Conservation (phyloP, 1,284 basidiomycete genomes). For the Papiliotrema flavescens region DNA sequence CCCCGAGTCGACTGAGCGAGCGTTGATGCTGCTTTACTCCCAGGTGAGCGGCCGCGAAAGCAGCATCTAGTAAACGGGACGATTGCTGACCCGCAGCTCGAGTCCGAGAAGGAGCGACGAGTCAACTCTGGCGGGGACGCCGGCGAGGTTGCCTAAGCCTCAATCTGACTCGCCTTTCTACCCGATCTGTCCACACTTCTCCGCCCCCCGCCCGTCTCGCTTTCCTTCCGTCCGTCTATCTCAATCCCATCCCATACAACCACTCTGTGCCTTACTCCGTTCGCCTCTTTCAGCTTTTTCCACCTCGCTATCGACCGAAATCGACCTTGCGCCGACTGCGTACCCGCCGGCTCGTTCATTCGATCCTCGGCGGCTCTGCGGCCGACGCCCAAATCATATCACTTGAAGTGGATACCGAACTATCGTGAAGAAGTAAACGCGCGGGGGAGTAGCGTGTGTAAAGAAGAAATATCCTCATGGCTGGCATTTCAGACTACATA, state of each 20-base stretch:
- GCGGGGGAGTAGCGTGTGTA: too few relatives aligned
- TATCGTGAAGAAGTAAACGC: too few relatives aligned
- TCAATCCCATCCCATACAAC: not conserved
- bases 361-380: too few relatives aligned
- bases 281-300: not conserved
- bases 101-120: slow-evolving; percentile 25
- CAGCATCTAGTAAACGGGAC: too few relatives aligned
- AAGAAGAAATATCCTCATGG: not conserved
- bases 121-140: slow-evolving; percentile 3
- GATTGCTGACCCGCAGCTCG: slow-evolving; percentile 13
- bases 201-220: slow-evolving; percentile 2
- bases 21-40: slow-evolving; percentile 94
- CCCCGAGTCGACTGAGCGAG: slow-evolving; percentile 93
- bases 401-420: too few relatives aligned
- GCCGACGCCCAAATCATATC: too few relatives aligned
- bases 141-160: slow-evolving; percentile 3
- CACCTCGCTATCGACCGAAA: not conserved
- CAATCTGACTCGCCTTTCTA: not conserved
- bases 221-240: slow-evolving; percentile 5
- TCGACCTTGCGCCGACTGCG: too few relatives aligned
- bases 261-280: not conserved
- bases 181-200: slow-evolving; percentile 1
- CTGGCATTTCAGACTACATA: not conserved
- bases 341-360: too few relatives aligned
- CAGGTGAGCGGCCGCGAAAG: slow-evolving; percentile 65